Percentiles rank a stretch among this genome's conserved stretches.
Conservation (phyloP, 148 eudicot species). For the Chenopodium quinoa region DNA sequence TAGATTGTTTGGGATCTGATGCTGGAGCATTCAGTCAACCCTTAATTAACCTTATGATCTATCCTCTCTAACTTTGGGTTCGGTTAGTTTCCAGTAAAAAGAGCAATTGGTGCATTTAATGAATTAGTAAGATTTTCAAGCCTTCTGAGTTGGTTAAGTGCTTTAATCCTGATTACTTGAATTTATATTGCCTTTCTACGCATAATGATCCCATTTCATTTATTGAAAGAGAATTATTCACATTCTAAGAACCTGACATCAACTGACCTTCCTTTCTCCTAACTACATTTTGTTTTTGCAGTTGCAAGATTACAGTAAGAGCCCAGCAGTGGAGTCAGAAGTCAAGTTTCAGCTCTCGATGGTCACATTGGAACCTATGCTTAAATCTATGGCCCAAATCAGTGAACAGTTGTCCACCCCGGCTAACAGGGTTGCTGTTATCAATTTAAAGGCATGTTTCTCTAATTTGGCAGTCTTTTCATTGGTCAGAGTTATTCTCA, state of each 20-base stretch:
- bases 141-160: neutral
- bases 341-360: constrained; percentile 62
- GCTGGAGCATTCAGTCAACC: neutral
- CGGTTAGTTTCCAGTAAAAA: neutral
- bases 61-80: neutral
- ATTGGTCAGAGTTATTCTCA: neutral
- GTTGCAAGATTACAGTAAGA: constrained; percentile 86
- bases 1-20: neutral
- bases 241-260: constrained; percentile 3
- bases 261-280: neutral
- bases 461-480: neutral
- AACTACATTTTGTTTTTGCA: constrained; percentile 32
- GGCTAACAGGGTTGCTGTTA: constrained; percentile 82
- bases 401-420: constrained; percentile 79
- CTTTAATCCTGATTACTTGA: no score
- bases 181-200: no score
- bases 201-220: neutral
- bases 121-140: neutral
- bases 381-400: constrained; percentile 86
- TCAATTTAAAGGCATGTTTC: constrained; percentile 76
- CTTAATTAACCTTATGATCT: neutral
- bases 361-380: constrained; percentile 68
- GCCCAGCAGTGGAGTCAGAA: constrained; percentile 60
- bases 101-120: neutral
- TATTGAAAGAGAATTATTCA: neutral